Percentiles rank a stretch among this genome's conserved stretches.
Evolutionary conservation across 768 basidiomycete species (phyloP).

Genomic region (Glaciozyma antarctica): DNA sequence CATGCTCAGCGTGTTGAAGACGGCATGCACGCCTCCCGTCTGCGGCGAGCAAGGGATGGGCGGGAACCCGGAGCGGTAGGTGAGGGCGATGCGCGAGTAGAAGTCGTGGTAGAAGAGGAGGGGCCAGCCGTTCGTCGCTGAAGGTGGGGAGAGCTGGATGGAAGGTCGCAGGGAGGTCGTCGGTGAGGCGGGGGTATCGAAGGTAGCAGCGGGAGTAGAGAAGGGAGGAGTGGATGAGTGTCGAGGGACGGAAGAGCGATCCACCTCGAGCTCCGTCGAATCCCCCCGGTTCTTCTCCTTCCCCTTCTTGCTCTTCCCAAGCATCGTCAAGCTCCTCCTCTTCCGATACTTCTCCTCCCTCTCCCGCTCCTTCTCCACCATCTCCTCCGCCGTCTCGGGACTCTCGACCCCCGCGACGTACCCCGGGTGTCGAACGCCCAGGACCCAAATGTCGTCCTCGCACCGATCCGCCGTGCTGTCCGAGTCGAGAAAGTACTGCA

Average conservation of each 20-base stretch:
- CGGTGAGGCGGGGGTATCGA: constrained; percentile 17
- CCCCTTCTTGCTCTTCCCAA: neutral
- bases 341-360: constrained; percentile 2
- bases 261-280: neutral
- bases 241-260: neutral
- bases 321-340: neutral
- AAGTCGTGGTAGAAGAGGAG: constrained; percentile 81
- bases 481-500: constrained; percentile 81
- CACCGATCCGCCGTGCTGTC: constrained; percentile 79
- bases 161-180: constrained; percentile 18
- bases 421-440: constrained; percentile 72
- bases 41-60: constrained; percentile 53
- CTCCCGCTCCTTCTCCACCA: constrained; percentile 1
- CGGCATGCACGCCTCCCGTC: constrained; percentile 36
- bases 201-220: constrained; percentile 43
- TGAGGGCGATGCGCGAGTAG: constrained; percentile 77
- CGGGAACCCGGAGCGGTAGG: constrained; percentile 77
- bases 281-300: neutral
- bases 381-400: constrained; percentile 19
- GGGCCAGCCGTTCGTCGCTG: constrained; percentile 50
- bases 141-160: constrained; percentile 21
- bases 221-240: constrained; percentile 41
- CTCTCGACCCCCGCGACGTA: constrained; percentile 46
- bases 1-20: constrained; percentile 21
- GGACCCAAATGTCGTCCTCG: constrained; percentile 73